Conservation (phyloP, 108 stramenopile species). For the Pseudonitzschia delicatissima region DNA sequence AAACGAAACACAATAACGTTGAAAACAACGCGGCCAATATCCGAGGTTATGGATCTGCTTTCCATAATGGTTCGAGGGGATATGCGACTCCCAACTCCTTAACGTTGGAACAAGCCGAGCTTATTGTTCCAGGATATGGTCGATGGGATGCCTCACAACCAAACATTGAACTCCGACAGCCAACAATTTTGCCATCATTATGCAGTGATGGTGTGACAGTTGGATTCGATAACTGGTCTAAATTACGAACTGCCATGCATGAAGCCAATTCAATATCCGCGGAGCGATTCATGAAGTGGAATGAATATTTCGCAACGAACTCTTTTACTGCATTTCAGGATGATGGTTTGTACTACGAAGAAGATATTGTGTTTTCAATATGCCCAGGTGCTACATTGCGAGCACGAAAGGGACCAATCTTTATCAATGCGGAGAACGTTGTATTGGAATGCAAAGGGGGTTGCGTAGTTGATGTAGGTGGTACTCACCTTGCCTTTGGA, state of each 20-base stretch:
- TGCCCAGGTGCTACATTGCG: constrained; percentile 63
- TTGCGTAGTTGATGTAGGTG: constrained; percentile 57
- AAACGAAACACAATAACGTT: background rate
- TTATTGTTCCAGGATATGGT: constrained; percentile 21
- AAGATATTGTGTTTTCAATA: constrained; percentile 68
- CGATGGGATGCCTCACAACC: constrained; percentile 26
- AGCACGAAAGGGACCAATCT: constrained; percentile 47
- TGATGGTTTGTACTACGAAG: constrained; percentile 48
- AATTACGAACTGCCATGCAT: constrained; percentile 56
- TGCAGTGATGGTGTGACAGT: constrained; percentile 64
- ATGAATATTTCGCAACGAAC: constrained; percentile 51
- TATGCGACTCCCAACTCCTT: background rate
- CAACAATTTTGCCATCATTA: constrained; percentile 44
- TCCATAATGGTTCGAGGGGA: background rate
- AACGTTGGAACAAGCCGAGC: constrained; percentile 31
- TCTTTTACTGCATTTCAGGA: constrained; percentile 25
- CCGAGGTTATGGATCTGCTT: background rate
- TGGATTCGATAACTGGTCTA: constrained; percentile 67
- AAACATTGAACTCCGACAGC: constrained; percentile 26
- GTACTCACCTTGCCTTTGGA: constrained; percentile 80
- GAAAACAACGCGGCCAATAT: background rate
- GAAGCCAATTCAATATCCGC: constrained; percentile 75
- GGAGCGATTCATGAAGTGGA: constrained; percentile 65
- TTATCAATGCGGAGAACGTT: constrained; percentile 81
- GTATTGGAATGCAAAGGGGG: constrained; percentile 56